These are phyloP conservation scores for Aspergillus pseudotamarii DNA, from an alignment of 2,329 filamentous ascomycete species.

Conservation along the genomic window DNA sequence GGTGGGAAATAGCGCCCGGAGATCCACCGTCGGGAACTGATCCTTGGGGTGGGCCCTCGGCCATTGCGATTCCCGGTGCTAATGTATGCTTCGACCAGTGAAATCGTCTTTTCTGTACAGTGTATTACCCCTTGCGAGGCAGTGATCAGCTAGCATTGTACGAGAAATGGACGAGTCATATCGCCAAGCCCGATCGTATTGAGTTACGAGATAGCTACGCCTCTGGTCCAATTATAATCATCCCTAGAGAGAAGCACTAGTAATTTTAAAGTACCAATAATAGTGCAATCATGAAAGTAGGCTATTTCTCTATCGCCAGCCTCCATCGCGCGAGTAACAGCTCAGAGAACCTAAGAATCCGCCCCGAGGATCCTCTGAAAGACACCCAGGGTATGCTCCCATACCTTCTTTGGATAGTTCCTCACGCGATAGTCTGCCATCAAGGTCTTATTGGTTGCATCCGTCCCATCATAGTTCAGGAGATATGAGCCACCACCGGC, in stretches of 20 bases:
- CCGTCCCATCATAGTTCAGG: conserved; percentile 24
- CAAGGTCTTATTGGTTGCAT: conserved; percentile 17
- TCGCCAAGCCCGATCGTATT: no score
- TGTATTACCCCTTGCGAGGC: no score
- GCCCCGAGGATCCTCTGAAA: conserved; percentile 13
- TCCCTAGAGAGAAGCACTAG: no score
- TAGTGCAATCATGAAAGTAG: no score
- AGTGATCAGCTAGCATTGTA: no score
- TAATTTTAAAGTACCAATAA: no score
- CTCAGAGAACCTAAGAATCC: background rate
- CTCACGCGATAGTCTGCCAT: conserved; percentile 28
- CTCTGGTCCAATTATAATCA: no score
- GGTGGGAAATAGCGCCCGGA: background rate
- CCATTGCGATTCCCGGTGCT: background rate
- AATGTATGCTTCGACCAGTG: background rate
- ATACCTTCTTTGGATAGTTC: conserved; percentile 30
- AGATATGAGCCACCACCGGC: conserved; percentile 30
- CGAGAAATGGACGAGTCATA: no score
- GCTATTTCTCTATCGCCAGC: no score
- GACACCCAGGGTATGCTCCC: conserved; percentile 31
- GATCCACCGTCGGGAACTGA: background rate
- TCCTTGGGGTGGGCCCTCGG: background rate
- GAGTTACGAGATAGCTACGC: background rate
- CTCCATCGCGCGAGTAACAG: no score
- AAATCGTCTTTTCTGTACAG: no score